Evolutionary conservation across 2,329 filamentous ascomycete species (phyloP).

Genomic region (Claviceps spartinae): DNA sequence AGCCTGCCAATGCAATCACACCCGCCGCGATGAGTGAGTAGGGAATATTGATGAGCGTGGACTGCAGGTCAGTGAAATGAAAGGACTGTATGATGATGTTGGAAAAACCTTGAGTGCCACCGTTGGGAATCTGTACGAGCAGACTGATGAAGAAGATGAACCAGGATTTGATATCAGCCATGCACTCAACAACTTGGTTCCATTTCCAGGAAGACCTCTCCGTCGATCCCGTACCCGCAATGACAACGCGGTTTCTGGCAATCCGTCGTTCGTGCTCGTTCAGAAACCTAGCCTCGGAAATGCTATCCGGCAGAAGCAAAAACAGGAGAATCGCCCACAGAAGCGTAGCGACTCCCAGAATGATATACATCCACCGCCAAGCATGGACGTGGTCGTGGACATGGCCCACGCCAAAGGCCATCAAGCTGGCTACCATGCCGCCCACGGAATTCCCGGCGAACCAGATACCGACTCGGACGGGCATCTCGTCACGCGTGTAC

Average conservation of each 20-base stretch:
- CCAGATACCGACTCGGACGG: slow-evolving; percentile 40
- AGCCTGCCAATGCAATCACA: slow-evolving; percentile 35
- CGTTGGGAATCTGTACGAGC: slow-evolving; percentile 46
- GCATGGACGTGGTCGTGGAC: slow-evolving; percentile 30
- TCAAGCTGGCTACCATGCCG: slow-evolving; percentile 32
- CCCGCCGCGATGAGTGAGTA: slow-evolving; percentile 38
- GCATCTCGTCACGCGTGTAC: slow-evolving; percentile 33
- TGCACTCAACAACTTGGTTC: slow-evolving; percentile 38
- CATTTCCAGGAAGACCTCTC: slow-evolving; percentile 34
- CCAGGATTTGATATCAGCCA: slow-evolving; percentile 47
- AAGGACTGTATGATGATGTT: slow-evolving; percentile 44
- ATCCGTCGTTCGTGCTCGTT: slow-evolving; percentile 35
- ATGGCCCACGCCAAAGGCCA: slow-evolving; percentile 44
- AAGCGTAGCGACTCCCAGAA: slow-evolving; percentile 37
- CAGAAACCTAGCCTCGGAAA: slow-evolving; percentile 44
- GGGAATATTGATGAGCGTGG: slow-evolving; percentile 44
- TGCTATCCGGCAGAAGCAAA: slow-evolving; percentile 36
- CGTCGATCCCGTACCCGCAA: slow-evolving; percentile 37
- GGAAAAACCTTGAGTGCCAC: slow-evolving; percentile 45
- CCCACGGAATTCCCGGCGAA: slow-evolving; percentile 38
- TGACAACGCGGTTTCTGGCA: slow-evolving; percentile 31
- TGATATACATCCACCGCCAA: slow-evolving; percentile 46
- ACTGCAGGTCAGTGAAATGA: slow-evolving; percentile 39
- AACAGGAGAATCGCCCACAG: slow-evolving; percentile 36
- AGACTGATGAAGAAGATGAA: slow-evolving; percentile 40